Evolutionary conservation across 768 basidiomycete species (phyloP).

Genomic region (Mycena capillaripes): DNA sequence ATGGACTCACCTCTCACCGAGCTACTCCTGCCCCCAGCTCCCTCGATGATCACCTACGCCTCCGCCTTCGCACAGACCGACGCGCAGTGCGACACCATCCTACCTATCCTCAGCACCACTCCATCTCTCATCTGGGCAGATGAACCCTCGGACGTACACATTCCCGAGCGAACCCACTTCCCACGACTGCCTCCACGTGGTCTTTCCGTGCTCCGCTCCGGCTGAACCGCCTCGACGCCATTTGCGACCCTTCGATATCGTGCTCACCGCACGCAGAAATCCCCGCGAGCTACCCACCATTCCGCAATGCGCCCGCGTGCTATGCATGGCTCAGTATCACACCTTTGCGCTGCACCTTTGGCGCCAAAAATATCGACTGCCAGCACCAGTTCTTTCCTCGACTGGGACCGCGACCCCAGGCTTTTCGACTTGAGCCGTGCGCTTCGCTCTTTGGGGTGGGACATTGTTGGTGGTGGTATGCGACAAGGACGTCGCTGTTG

Average conservation of each 20-base stretch:
- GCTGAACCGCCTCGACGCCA: background rate
- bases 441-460: constrained; percentile 5
- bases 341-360: too few relatives aligned
- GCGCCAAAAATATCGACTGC: background rate
- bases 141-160: background rate
- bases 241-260: background rate
- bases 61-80: background rate
- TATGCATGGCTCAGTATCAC: background rate
- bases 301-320: background rate
- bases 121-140: background rate
- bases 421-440: constrained; percentile 5
- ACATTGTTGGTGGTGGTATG: background rate
- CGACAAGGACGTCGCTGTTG: constrained; percentile 3
- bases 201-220: constrained; percentile 2
- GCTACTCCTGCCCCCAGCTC: background rate
- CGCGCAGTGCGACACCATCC: background rate
- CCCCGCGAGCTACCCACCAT: background rate
- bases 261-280: background rate
- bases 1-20: background rate
- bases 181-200: background rate
- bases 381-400: background rate
- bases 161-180: background rate
- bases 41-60: background rate
- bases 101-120: background rate
- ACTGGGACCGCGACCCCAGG: constrained; percentile 3